Evolutionary conservation across 257 asterid species (phyloP).

Genomic region (Solanum pinnatisectum): DNA sequence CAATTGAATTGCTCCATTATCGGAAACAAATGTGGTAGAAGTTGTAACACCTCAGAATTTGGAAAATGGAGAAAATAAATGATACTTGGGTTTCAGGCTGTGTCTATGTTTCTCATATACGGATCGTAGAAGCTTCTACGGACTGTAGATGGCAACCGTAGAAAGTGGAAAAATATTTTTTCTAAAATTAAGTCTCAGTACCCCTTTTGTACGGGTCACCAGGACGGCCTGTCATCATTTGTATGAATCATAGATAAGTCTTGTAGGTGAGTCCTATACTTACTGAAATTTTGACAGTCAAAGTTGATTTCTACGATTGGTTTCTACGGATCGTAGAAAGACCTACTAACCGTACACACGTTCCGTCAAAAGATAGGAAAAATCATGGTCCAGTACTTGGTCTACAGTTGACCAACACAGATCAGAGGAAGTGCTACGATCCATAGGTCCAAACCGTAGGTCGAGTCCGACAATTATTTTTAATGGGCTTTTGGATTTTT

Average conservation of each 20-base stretch:
- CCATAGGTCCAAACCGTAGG: not conserved
- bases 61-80: not conserved
- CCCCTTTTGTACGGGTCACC: not conserved
- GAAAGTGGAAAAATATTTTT: not conserved
- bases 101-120: not conserved
- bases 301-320: too few relatives aligned
- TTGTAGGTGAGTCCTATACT: not conserved
- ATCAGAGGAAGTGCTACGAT: not conserved
- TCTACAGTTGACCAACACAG: not conserved
- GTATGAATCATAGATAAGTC: not conserved
- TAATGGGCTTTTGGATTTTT: not conserved
- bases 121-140: not conserved
- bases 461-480: not conserved
- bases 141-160: not conserved
- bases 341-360: not conserved
- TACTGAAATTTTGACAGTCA: too few relatives aligned
- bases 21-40: too few relatives aligned
- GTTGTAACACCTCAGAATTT: not conserved
- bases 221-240: not conserved
- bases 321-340: not conserved
- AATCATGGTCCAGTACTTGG: not conserved
- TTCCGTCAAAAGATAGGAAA: too few relatives aligned
- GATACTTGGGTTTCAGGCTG: not conserved
- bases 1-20: not conserved
- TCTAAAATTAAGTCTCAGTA: not conserved